Base-by-base conservation (phyloP, 2,329 filamentous ascomycete species). In the Aspergillus transmontanensis region DNA sequence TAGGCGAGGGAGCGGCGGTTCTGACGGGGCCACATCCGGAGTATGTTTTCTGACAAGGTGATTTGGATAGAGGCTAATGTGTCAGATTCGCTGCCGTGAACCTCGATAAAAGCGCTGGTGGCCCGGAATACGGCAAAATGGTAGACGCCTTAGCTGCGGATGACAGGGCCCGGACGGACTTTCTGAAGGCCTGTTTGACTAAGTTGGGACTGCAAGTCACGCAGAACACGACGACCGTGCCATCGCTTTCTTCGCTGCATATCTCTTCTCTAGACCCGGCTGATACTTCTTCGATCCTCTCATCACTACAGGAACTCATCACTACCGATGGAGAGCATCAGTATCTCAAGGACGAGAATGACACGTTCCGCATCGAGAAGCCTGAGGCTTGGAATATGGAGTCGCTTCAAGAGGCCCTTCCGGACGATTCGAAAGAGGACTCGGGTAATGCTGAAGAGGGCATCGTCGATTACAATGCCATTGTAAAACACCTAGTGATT, bases 21-120 rank as follows among this genome's bases (percentile, higher is more conserved):
- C 79, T 99, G 21, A 96, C 91, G 0, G 93, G 94, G 0, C 92
- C 93, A 45, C 95, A 99, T 83, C 94, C 94, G 58, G 95, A 99
- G 92, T 96, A 82, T 75, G 86, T 80, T 46, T 62, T 60, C 46
- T 56, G 16, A 23, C 6, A 28, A 23, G 14, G 6, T 4, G 2
- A 6, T 36, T 5, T 34, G 2, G 19, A 6, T 9, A 11, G 11
- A 11, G 14, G 16, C 28, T 51, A 28, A 51, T 23, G 10, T 48
- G 45, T 56, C 45, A 96, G 93, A 75, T 98, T 98, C 74, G 89
- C 93, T 4, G 87, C 91, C 1, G 86, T 83, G 51, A 97, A 96
- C 71, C 84, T 98, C 7, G 85, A 89, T 65, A 86, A 85, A 7
- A 87, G 90, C 5, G 85, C 89, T 7, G 84, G 86, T 11, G 81